Evolutionary conservation across 306 rosid genomes (phyloP), one percentile per base, ranked within the genome.

Genomic region (Abrus precatorius): DNA sequence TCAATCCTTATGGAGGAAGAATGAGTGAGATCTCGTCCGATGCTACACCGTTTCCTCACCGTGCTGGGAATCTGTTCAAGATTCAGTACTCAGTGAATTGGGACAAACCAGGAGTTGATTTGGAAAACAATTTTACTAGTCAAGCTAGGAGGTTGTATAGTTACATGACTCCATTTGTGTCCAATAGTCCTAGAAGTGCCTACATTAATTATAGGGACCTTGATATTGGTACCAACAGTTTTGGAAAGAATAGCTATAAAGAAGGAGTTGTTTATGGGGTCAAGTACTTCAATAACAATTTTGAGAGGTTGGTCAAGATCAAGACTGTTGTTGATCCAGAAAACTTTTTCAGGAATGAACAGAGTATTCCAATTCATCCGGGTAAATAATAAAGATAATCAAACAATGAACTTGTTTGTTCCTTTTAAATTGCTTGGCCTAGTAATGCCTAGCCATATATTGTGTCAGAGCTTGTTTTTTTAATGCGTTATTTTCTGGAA

Each of bases 1-100:
- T 87, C 80, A 87, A 87, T 33, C 90, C 90, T 66, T 87, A 87
- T 59, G 87, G 90, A 7, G 90, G 87, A 20, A 87, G 40, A 69
- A 87, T 87, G 90, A 53, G 44, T 36, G 57, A 61, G 70, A 66
- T 81, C 1, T 7, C 82, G 0, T 48, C 84, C 0, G 29, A 84
- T 81, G 84, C 84, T 5, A 87, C 87, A 0, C 52, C 90, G 0
- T 87, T 87, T 78, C 86, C 90, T 61, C 87, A 87, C 53, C 78
- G 87, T 3, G 81, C 53, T 0, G 89, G 89, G 66, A 86, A 86
- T 60, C 75, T 86, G 34, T 86, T 71, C 72, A 87, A 84, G 77
- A 87, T 87, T 77, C 87, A 87, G 74, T 84, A 87, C 54, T 80
- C 87, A 0, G 90, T 77, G 74, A 84, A 48, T 45, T 87, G 90